A percentile compares a stretch with the other conserved stretches of the same genome.
These are phyloP conservation scores for Sclerotinia spermophila DNA, from an alignment of 2,329 filamentous ascomycete species.

Conservation along the genomic window DNA sequence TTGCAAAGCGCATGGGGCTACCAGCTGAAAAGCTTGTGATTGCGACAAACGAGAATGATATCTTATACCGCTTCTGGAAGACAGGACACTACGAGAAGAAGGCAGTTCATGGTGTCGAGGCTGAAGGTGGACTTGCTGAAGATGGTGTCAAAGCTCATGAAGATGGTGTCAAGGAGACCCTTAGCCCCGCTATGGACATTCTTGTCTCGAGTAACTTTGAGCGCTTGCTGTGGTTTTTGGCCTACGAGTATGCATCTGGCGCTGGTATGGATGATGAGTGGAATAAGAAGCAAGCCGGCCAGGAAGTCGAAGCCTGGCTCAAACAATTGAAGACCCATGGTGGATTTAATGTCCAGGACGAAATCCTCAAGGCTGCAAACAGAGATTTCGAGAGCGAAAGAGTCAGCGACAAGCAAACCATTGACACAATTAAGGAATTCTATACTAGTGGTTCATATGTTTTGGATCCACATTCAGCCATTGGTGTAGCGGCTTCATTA, in stretches of 20 bases:
- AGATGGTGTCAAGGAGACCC: constrained; percentile 81
- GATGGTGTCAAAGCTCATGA: constrained; percentile 60
- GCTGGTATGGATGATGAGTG: constrained; percentile 61
- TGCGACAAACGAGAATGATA: constrained; percentile 97
- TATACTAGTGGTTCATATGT: constrained; percentile 60
- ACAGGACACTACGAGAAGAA: constrained; percentile 88
- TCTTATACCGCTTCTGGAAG: constrained; percentile 92
- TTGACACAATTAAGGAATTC: constrained; percentile 59
- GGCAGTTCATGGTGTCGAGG: constrained; percentile 53
- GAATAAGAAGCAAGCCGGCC: constrained; percentile 66
- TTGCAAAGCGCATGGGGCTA: constrained; percentile 85
- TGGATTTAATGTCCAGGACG: constrained; percentile 74
- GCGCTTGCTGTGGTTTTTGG: constrained; percentile 88
- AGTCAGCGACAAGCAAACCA: constrained; percentile 62
- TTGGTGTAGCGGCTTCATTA: constrained; percentile 74
- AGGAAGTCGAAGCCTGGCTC: constrained; percentile 76
- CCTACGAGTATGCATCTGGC: constrained; percentile 63
- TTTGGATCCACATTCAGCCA: constrained; percentile 87
- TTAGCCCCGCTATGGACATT: constrained; percentile 97
- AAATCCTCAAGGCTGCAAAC: constrained; percentile 68
- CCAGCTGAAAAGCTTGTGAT: constrained; percentile 85
- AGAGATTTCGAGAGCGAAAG: constrained; percentile 78
- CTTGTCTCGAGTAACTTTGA: constrained; percentile 96
- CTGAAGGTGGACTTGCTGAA: constrained; percentile 50
- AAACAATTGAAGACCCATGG: constrained; percentile 74